These are phyloP conservation scores for Fusarium vanettenii DNA, from an alignment of 2,329 filamentous ascomycete species.

Conservation along the genomic window DNA sequence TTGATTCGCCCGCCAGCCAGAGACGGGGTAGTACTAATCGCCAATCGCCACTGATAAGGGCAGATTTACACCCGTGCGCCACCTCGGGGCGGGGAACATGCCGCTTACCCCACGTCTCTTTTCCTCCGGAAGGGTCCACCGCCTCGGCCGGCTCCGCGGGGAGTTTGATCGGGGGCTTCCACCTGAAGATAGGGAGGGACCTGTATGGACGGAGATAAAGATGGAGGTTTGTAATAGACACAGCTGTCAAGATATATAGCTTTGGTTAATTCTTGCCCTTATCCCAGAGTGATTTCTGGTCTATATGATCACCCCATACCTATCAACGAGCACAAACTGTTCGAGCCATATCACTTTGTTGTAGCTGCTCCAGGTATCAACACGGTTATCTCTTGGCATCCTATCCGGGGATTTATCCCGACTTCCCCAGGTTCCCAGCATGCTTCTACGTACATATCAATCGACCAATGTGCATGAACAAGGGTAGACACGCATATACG, in stretches of 20 bases:
- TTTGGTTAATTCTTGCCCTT: background rate
- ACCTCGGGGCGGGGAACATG: constrained; percentile 32
- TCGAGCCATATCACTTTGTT: background rate
- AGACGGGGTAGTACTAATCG: background rate
- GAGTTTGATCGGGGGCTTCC: constrained; percentile 45
- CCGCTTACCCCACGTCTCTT: constrained; percentile 35
- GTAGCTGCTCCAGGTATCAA: background rate
- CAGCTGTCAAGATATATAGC: background rate
- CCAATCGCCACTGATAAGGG: constrained; percentile 42
- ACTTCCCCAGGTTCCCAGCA: background rate
- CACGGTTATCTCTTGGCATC: background rate
- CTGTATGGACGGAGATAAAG: background rate
- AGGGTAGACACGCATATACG: background rate
- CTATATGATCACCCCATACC: background rate
- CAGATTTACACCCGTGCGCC: constrained; percentile 36
- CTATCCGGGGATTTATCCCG: background rate
- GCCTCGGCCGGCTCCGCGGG: constrained; percentile 48
- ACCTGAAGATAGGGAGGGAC: constrained; percentile 31
- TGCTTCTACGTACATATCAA: background rate
- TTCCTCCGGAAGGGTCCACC: constrained; percentile 16
- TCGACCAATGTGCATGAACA: background rate
- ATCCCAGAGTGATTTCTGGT: background rate
- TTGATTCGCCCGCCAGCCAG: background rate
- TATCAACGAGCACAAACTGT: background rate
- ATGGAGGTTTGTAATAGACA: background rate